phyloP scores from a whole-genome alignment of 352 stramenopile species.

The Pythium utonaiense region DNA sequence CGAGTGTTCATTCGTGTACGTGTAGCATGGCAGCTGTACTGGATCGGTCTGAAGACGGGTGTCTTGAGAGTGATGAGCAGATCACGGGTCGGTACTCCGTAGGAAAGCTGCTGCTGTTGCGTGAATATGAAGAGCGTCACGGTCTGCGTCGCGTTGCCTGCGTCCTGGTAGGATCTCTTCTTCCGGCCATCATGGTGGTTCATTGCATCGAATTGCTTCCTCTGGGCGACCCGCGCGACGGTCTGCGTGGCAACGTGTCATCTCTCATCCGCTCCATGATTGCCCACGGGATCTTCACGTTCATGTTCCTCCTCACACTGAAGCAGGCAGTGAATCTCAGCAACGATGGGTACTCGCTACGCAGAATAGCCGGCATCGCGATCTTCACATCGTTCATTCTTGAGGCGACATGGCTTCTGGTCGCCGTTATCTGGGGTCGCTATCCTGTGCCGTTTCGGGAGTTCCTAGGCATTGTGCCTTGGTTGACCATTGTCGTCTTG shows the following conservation, averaged over 20 bases:
- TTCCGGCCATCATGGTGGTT: conserved; percentile 9
- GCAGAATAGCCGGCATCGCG: background rate
- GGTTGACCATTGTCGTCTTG: conserved; percentile 1
- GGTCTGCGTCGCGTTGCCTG: conserved; percentile 2
- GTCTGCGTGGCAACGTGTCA: conserved; percentile 6
- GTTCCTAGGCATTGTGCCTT: conserved; percentile 7
- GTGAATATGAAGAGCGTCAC: conserved; percentile 16
- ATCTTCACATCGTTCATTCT: background rate
- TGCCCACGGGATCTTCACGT: conserved; percentile 19
- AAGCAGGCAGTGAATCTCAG: conserved; percentile 19
- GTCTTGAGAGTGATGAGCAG: background rate
- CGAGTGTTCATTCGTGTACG: too few relatives aligned
- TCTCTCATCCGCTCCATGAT: conserved; percentile 12
- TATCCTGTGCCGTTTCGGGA: conserved; percentile 22
- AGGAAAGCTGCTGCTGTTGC: conserved; percentile 21
- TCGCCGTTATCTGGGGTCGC: conserved; percentile 15
- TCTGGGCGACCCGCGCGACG: conserved; percentile 7
- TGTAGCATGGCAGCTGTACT: background rate
- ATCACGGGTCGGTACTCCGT: conserved; percentile 25
- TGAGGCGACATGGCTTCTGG: conserved; percentile 8
- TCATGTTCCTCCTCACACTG: conserved; percentile 15
- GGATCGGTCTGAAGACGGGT: background rate
- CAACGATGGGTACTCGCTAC: conserved; percentile 7
- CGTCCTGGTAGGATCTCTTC: background rate
- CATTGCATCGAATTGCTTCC: conserved; percentile 1